phyloP scores from a whole-genome alignment of 495 filamentous ascomycete species.

The Talaromyces wortmannii region DNA sequence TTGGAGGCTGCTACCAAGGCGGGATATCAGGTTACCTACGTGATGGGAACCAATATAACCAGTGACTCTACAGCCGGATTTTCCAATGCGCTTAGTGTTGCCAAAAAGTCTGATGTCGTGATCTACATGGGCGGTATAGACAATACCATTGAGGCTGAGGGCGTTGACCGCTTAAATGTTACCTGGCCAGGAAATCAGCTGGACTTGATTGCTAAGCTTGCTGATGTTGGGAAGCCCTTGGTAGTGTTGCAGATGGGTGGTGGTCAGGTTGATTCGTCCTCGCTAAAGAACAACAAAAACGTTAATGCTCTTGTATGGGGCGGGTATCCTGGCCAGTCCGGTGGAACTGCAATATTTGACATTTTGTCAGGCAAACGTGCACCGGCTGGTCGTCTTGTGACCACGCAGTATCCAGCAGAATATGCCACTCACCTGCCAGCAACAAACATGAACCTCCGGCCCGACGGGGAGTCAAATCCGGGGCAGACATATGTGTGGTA shows the following conservation, averaged over 20 bases:
- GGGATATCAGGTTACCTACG: constrained; percentile 40
- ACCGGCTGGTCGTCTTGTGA: constrained; percentile 50
- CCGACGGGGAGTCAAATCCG: constrained; percentile 24
- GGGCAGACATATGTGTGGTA: constrained; percentile 62
- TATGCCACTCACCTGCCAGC: constrained; percentile 48
- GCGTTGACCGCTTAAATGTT: constrained; percentile 46
- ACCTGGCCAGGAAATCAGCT: constrained; percentile 53
- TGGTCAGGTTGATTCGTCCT: constrained; percentile 48
- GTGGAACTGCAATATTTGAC: constrained; percentile 47
- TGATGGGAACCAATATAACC: constrained; percentile 33
- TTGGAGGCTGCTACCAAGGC: constrained; percentile 37
- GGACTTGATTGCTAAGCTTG: constrained; percentile 45
- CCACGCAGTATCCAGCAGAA: constrained; percentile 50
- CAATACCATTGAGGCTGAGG: constrained; percentile 48
- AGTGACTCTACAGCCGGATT: constrained; percentile 31
- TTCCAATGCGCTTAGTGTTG: constrained; percentile 36
- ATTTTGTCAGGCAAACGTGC: constrained; percentile 46
- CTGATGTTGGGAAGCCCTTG: constrained; percentile 43
- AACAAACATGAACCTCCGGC: constrained; percentile 50
- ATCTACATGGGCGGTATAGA: constrained; percentile 55
- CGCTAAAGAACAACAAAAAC: constrained; percentile 40
- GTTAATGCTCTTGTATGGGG: constrained; percentile 50
- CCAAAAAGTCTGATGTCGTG: constrained; percentile 44
- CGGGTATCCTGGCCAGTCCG: constrained; percentile 55
- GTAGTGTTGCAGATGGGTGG: constrained; percentile 56